A percentile compares a stretch with the other conserved stretches of the same genome.
Evolutionary conservation across 1,284 basidiomycete species (phyloP).

Genomic region (Blastosporella zonata): DNA sequence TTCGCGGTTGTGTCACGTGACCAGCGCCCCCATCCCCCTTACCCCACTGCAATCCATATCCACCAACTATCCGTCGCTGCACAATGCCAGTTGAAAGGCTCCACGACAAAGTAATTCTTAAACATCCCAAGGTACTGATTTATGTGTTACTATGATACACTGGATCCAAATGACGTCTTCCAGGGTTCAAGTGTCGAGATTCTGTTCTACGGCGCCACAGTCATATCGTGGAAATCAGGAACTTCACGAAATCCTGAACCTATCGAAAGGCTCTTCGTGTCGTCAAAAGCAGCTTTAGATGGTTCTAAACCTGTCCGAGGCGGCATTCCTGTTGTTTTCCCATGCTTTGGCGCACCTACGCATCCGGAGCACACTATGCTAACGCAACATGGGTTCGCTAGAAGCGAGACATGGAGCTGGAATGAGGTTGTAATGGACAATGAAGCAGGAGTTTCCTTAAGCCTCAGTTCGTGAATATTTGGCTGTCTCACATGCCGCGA

Average conservation of each 20-base stretch:
- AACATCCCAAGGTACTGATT: conserved; percentile 48
- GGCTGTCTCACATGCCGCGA: neutral
- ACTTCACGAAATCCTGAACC: conserved; percentile 35
- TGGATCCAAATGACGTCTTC: neutral
- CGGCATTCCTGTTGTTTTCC: conserved; percentile 85
- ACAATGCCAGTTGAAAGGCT: conserved; percentile 50
- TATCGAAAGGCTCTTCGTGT: conserved; percentile 74
- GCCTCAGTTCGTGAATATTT: conserved; percentile 53
- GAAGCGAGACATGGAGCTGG: conserved; percentile 70
- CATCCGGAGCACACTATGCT: conserved; percentile 73
- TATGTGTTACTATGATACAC: neutral
- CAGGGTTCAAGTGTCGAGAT: conserved; percentile 75
- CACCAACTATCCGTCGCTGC: neutral
- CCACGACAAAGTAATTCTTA: conserved; percentile 40
- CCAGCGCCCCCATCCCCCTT: neutral
- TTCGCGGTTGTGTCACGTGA: neutral
- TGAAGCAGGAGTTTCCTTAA: conserved; percentile 67
- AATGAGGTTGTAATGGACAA: conserved; percentile 67
- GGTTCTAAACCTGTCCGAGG: conserved; percentile 69
- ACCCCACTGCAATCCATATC: too few species aligned
- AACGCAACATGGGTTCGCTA: conserved; percentile 82
- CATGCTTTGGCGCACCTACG: conserved; percentile 79
- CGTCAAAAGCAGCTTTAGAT: conserved; percentile 71
- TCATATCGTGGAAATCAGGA: conserved; percentile 72
- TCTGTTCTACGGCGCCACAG: conserved; percentile 77